These are phyloP conservation scores for rapeseed (Brassica napus) DNA, from an alignment of 345 rosid species.

Conservation along the genomic window Da-Ae NC_063439.1:18114501-18115000, in stretches of 20 bases:
- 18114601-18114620: neutral
- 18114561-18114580: neutral
- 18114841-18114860: neutral
- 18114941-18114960: neutral
- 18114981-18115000: neutral
- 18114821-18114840: neutral
- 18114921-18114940: neutral
- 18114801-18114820: neutral
- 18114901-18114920: neutral
- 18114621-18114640: neutral
- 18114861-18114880: neutral
- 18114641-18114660: neutral
- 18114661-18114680: slow-evolving; percentile 3
- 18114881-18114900: neutral
- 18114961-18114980: neutral
- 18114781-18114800: neutral
- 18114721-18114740: neutral
- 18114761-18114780: neutral
- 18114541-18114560: neutral
- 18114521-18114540: neutral
- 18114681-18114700: no score
- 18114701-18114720: neutral
- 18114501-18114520: neutral
- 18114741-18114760: neutral
- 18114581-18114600: neutral